Evolutionary conservation across 2,329 filamentous ascomycete species (phyloP).

Genomic region (Mariannaea sp.): DNA sequence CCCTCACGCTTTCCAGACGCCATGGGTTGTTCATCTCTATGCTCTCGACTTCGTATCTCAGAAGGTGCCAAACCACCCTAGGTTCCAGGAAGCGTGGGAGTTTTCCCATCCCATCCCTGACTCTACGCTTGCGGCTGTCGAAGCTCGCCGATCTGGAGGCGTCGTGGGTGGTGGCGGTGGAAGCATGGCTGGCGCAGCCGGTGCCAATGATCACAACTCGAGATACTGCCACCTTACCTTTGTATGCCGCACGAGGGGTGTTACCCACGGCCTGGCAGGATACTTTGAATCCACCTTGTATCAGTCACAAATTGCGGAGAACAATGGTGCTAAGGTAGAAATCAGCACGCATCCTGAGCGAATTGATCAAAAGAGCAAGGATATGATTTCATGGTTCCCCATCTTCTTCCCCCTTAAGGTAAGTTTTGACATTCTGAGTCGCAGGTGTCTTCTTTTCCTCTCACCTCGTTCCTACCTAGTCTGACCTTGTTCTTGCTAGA

Average conservation of each 20-base stretch:
- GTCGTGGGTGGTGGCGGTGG: constrained; percentile 70
- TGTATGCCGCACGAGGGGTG: constrained; percentile 75
- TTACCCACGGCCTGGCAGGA: constrained; percentile 87
- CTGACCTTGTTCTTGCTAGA: constrained; percentile 53
- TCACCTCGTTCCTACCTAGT: background rate
- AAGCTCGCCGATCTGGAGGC: constrained; percentile 65
- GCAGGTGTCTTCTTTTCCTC: too few relatives aligned
- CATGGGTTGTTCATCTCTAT: constrained; percentile 92
- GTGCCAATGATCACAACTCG: constrained; percentile 89
- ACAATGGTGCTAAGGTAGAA: constrained; percentile 66
- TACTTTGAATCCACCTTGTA: constrained; percentile 99
- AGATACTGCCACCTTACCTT: constrained; percentile 81
- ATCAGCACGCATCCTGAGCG: constrained; percentile 90
- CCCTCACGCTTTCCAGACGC: constrained; percentile 79
- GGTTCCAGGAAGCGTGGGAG: constrained; percentile 80
- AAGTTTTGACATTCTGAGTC: too few relatives aligned
- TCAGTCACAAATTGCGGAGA: constrained; percentile 51
- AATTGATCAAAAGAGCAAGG: constrained; percentile 89
- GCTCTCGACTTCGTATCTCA: constrained; percentile 85
- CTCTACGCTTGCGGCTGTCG: constrained; percentile 58
- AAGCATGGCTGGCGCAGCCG: constrained; percentile 74
- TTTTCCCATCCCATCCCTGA: constrained; percentile 76
- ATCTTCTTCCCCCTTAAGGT: constrained; percentile 98
- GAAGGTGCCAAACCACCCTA: constrained; percentile 58
- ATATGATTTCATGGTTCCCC: constrained; percentile 99